Base-by-base conservation (phyloP, 2,329 filamentous ascomycete genomes). In the Raffaelea albimanens region DNA sequence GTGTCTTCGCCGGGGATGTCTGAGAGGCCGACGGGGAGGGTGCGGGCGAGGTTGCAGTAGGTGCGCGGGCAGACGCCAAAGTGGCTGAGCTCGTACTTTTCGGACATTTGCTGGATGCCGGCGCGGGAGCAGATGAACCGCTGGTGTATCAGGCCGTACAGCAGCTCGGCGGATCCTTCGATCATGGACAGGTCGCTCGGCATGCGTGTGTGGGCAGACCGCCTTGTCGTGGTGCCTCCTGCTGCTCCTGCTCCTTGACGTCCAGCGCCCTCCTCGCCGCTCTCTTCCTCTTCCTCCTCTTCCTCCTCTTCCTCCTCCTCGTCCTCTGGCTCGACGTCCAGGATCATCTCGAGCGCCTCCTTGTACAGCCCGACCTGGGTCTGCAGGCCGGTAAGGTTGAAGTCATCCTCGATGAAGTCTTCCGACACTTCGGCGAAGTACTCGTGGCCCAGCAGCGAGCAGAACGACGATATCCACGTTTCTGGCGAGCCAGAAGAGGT, bases 351-450 rank as follows among this genome's bases (percentile, higher is more conserved):
- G 54, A 98, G 71, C 13, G 93, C 93, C 69, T 98, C 93, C 68
- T 97, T 98, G 67, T 98, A 98, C 87, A 96, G 95, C 54, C 88
- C 85, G 45, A 98, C 93, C 69, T 97, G 91, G 51, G 83, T 86
- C 67, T 95, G 89, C 59, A 98, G 74, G 44, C 93, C 93, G 1
- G 93, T 98, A 55, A 98, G 75, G 67, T 98, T 98, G 75, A 98
- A 98, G 67, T 98, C 93, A 80, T 98, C 93, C 67, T 98, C 93
- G 62, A 98, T 97, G 60, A 98, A 98, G 61, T 98, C 93, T 69
- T 98, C 93, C 41, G 88, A 93, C 44, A 98, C 91, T 71, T 98
- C 93, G 53, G 93, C 93, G 67, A 98, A 98, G 71, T 97, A 98
- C 67, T 98, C 93, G 65, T 98, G 93, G 52, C 93, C 93, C 51